Conservation (phyloP, 768 basidiomycete species). For the Myochromella boudieri region DNA sequence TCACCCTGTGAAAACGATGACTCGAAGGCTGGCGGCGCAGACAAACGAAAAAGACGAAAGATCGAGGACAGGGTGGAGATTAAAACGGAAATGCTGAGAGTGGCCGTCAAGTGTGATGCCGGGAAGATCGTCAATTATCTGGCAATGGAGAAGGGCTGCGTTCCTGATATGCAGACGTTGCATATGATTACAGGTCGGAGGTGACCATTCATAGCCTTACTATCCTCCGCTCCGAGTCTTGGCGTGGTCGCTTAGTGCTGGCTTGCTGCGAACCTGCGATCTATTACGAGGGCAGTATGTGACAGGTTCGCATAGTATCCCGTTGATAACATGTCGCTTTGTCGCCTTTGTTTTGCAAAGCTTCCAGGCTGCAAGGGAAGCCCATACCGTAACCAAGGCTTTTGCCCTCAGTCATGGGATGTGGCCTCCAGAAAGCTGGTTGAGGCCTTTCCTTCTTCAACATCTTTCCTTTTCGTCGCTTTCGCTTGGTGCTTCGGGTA, state of each 20-base stretch:
- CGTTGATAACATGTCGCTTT: conserved; percentile 12
- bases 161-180: conserved; percentile 73
- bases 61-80: conserved; percentile 60
- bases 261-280: not conserved
- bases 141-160: conserved; percentile 64
- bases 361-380: conserved; percentile 31
- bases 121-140: conserved; percentile 73
- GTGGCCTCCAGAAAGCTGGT: conserved; percentile 43
- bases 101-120: conserved; percentile 64
- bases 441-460: conserved; percentile 25
- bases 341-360: conserved; percentile 13
- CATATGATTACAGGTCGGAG: conserved; percentile 23
- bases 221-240: no score
- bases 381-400: conserved; percentile 44
- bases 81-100: conserved; percentile 57
- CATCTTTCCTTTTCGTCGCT: conserved; percentile 17
- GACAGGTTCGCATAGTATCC: conserved; percentile 17
- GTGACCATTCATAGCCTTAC: no score
- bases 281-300: not conserved
- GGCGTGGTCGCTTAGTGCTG: not conserved
- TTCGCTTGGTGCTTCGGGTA: conserved; percentile 5
- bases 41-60: conserved; percentile 45
- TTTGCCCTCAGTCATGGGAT: conserved; percentile 33
- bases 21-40: conserved; percentile 22
- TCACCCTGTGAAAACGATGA: conserved; percentile 8